These are phyloP conservation scores for Hirschfeldia incana DNA, from an alignment of 345 rosid genomes.

Conservation along the genomic window DNA sequence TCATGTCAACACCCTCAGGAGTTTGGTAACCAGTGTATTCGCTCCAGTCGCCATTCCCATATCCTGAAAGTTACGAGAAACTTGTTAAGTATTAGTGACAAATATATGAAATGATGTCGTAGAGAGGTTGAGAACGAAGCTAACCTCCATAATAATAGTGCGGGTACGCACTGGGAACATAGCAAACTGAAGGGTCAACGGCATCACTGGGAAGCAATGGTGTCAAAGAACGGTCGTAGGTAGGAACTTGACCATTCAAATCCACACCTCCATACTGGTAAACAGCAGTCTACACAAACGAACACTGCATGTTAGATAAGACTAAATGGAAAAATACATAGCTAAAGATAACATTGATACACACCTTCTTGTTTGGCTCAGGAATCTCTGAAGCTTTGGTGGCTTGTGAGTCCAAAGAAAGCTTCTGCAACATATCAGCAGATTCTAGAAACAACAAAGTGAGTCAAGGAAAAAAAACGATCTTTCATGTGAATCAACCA, in stretches of 20 bases:
- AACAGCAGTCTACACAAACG: constrained; percentile 49
- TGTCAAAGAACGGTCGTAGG: constrained; percentile 59
- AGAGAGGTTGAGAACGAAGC: not conserved
- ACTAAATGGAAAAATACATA: not conserved
- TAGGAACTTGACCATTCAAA: constrained; percentile 60
- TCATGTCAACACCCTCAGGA: constrained; percentile 72
- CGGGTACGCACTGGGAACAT: constrained; percentile 58
- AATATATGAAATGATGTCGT: not conserved
- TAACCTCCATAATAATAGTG: constrained; percentile 56
- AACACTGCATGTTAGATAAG: not conserved
- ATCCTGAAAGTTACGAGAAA: constrained; percentile 17
- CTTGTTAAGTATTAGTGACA: constrained; percentile 1
- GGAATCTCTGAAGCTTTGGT: constrained; percentile 69
- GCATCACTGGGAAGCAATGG: constrained; percentile 57
- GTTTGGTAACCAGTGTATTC: constrained; percentile 57
- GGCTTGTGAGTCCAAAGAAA: constrained; percentile 63
- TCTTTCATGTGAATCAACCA: not conserved
- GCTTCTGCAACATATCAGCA: constrained; percentile 78
- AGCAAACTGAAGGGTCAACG: constrained; percentile 66
- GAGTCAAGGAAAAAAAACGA: constrained; percentile 56
- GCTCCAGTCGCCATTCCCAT: constrained; percentile 73
- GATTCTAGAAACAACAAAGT: constrained; percentile 50
- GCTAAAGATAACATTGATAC: not conserved
- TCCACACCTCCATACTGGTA: constrained; percentile 70
- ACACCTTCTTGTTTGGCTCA: constrained; percentile 85